Evolutionary conservation across 257 asterid species (phyloP).

Genomic region (Datura wrightii): DNA sequence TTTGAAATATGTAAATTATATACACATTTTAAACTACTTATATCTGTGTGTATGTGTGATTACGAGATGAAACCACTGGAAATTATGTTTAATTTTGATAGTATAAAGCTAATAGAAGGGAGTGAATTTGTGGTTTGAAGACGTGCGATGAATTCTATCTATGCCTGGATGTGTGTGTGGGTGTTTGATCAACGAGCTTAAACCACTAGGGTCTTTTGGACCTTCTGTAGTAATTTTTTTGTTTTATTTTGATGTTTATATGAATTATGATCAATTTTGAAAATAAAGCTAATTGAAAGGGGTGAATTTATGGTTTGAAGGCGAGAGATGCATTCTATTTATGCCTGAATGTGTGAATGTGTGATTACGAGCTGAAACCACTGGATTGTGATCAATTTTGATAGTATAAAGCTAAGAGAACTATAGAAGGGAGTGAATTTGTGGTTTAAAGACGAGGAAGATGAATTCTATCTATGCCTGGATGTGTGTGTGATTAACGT

Average conservation of each 20-base stretch:
- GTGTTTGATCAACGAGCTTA: too few species aligned
- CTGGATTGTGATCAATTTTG: too few species aligned
- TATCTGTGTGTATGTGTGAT: neutral
- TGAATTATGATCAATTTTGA: conserved; percentile 1
- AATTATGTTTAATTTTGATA: neutral
- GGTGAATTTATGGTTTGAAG: neutral
- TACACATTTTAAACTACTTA: neutral
- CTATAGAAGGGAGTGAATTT: too few species aligned
- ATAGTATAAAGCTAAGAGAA: too few species aligned
- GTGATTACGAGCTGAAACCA: too few species aligned
- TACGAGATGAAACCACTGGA: neutral
- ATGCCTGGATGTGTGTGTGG: neutral
- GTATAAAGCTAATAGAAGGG: neutral
- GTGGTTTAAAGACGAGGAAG: too few species aligned
- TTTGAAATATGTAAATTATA: neutral
- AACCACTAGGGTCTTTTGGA: neutral
- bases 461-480: too few species aligned
- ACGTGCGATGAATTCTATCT: neutral
- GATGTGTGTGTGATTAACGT: too few species aligned
- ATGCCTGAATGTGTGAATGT: too few species aligned
- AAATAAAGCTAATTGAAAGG: neutral
- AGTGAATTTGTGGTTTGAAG: neutral
- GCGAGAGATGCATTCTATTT: too few species aligned
- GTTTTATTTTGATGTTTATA: neutral
- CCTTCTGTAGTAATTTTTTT: neutral